Evolutionary conservation across 2,329 filamentous ascomycete genomes (phyloP).

Genomic region (Arthrinium phaeospermum): DNA sequence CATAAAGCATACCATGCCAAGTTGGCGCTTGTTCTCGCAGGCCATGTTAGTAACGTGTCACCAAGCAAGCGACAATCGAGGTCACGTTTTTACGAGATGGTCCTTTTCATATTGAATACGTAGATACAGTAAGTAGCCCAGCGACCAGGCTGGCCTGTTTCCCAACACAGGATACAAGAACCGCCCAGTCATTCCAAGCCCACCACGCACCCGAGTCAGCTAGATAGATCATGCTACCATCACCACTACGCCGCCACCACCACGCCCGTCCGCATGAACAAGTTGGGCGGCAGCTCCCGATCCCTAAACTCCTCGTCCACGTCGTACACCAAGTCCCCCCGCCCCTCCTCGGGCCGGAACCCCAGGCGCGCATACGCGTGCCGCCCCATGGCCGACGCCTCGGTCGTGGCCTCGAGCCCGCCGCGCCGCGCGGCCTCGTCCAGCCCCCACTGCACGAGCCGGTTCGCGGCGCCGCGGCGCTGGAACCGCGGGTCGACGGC

Average conservation of each 20-base stretch:
- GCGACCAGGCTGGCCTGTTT: no score
- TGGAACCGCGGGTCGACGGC: slow-evolving; percentile 60
- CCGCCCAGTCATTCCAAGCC: no score
- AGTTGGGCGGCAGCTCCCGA: slow-evolving; percentile 46
- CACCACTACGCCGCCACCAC: not conserved
- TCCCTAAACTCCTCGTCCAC: slow-evolving; percentile 49
- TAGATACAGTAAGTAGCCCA: no score
- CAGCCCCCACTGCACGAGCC: slow-evolving; percentile 54
- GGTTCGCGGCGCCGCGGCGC: slow-evolving; percentile 51
- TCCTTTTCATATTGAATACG: no score
- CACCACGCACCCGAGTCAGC: not conserved
- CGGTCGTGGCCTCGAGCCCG: slow-evolving; percentile 48
- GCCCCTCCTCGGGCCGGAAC: slow-evolving; percentile 45
- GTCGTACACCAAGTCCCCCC: slow-evolving; percentile 47
- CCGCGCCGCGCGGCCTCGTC: slow-evolving; percentile 47
- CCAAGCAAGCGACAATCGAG: no score
- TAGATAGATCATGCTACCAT: not conserved
- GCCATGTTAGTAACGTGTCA: no score
- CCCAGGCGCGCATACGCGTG: slow-evolving; percentile 52
- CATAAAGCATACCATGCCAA: not conserved
- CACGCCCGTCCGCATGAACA: slow-evolving; percentile 51
- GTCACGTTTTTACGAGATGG: no score
- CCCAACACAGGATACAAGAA: no score
- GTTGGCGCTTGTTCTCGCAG: not conserved
- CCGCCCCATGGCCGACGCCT: slow-evolving; percentile 56